Evolutionary conservation across 2,329 filamentous ascomycete genomes (phyloP).

Genomic region (Teratosphaeria destructans): DNA sequence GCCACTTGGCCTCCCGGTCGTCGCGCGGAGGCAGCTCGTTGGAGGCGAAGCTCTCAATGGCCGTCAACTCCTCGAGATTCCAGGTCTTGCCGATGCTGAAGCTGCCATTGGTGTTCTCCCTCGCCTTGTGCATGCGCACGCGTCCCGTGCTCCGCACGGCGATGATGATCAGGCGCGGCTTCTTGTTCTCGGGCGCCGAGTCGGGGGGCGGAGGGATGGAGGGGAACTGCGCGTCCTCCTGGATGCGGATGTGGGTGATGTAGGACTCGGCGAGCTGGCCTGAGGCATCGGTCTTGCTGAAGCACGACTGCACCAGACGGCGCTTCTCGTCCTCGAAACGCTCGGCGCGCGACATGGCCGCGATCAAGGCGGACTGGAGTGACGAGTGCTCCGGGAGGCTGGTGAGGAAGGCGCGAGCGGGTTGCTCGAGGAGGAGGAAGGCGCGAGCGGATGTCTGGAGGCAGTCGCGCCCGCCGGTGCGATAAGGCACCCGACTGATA

Average conservation of each 20-base stretch:
- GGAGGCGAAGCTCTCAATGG: slow-evolving; percentile 64
- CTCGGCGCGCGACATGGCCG: slow-evolving; percentile 49
- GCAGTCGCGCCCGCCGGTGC: not conserved
- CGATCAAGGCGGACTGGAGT: not conserved
- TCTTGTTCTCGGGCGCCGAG: slow-evolving; percentile 64
- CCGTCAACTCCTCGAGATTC: slow-evolving; percentile 81
- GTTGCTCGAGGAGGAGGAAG: not conserved
- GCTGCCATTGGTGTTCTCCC: slow-evolving; percentile 85
- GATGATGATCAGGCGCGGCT: slow-evolving; percentile 83
- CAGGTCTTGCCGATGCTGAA: slow-evolving; percentile 99
- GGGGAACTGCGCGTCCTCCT: slow-evolving; percentile 74
- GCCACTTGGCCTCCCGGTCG: slow-evolving; percentile 50
- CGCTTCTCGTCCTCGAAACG: slow-evolving; percentile 94
- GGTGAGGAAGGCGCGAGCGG: not conserved
- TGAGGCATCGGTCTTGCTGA: slow-evolving; percentile 77
- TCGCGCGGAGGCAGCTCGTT: slow-evolving; percentile 34
- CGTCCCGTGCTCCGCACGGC: slow-evolving; percentile 85
- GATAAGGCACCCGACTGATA: too few relatives aligned
- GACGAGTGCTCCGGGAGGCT: not conserved
- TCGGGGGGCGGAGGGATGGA: slow-evolving; percentile 75
- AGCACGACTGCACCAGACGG: slow-evolving; percentile 90
- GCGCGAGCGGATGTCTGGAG: not conserved
- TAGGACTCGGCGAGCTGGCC: slow-evolving; percentile 84
- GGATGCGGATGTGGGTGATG: slow-evolving; percentile 90
- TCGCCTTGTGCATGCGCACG: slow-evolving; percentile 91